These are phyloP conservation scores for Sarocladium brachiariae DNA, from an alignment of 2,329 filamentous ascomycete species.

Conservation along the genomic window DNA sequence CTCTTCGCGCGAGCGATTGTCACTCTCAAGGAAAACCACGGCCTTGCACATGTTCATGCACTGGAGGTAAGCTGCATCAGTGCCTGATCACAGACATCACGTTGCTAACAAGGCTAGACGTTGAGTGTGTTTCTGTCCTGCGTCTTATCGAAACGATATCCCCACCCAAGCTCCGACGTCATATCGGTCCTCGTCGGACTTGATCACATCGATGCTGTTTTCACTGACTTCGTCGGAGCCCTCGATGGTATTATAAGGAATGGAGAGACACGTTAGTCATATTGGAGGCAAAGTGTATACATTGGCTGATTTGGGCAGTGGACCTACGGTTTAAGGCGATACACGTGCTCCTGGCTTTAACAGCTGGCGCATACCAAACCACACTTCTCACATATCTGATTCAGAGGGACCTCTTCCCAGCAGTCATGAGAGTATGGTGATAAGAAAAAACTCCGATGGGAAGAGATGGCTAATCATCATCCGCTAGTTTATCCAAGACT, in stretches of 20 bases:
- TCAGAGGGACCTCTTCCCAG: constrained; percentile 87
- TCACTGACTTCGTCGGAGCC: constrained; percentile 79
- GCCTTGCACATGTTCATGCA: constrained; percentile 66
- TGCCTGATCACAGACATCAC: background rate
- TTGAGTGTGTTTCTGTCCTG: constrained; percentile 80
- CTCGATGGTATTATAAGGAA: constrained; percentile 78
- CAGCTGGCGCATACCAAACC: constrained; percentile 92
- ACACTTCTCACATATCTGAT: constrained; percentile 92
- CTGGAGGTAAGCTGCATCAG: constrained; percentile 61
- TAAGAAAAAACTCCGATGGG: no score
- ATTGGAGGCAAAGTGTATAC: constrained; percentile 18
- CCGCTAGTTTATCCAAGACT: constrained; percentile 70
- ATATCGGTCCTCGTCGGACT: constrained; percentile 85
- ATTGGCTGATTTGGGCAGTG: constrained; percentile 38
- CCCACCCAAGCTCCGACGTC: constrained; percentile 90
- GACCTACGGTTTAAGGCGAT: constrained; percentile 74
- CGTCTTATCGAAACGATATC: constrained; percentile 82
- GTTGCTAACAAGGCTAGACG: constrained; percentile 51
- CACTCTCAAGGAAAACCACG: constrained; percentile 54
- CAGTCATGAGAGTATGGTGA: constrained; percentile 87
- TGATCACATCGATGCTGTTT: constrained; percentile 77
- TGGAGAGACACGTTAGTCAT: constrained; percentile 58
- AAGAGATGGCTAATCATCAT: constrained; percentile 3
- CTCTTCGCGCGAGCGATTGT: constrained; percentile 69
- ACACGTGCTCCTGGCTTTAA: constrained; percentile 72